Conservation (phyloP, 2,329 filamentous ascomycete species). For the Fusarium euwallaceae region DNA sequence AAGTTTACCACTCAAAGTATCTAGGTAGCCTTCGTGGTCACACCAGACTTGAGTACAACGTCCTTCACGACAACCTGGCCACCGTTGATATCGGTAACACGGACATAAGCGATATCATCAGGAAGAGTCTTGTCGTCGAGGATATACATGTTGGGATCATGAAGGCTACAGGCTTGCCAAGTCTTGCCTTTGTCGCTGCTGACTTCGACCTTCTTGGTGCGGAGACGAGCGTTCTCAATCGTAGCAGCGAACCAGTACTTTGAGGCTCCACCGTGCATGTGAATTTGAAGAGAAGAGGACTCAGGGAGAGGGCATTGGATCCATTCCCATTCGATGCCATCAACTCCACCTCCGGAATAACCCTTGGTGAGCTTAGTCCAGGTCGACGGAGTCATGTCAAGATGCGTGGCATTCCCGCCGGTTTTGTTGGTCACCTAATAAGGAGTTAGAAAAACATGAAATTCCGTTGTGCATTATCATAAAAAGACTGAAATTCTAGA, state of each 20-base stretch:
- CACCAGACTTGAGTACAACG: background rate
- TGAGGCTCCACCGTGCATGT: background rate
- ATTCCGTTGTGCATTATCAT: no score
- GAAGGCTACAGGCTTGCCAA: background rate
- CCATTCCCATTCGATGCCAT: background rate
- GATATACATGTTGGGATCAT: background rate
- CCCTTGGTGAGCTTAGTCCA: background rate
- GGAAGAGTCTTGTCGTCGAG: background rate
- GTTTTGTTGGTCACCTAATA: background rate
- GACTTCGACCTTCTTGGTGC: background rate
- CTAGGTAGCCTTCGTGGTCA: background rate
- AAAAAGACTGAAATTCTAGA: no score
- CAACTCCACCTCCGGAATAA: background rate
- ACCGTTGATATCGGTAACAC: background rate
- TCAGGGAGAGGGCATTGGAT: background rate
- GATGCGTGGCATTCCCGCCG: background rate
- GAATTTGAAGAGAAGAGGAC: background rate
- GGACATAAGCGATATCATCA: background rate
- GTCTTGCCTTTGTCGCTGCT: background rate
- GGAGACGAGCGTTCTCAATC: background rate
- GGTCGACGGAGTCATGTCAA: background rate
- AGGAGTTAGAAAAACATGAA: no score
- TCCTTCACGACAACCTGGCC: background rate
- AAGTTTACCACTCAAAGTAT: background rate
- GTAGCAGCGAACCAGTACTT: background rate